phyloP scores from a whole-genome alignment of 1,284 basidiomycete genomes.

The Inonotus hispidus region DNA sequence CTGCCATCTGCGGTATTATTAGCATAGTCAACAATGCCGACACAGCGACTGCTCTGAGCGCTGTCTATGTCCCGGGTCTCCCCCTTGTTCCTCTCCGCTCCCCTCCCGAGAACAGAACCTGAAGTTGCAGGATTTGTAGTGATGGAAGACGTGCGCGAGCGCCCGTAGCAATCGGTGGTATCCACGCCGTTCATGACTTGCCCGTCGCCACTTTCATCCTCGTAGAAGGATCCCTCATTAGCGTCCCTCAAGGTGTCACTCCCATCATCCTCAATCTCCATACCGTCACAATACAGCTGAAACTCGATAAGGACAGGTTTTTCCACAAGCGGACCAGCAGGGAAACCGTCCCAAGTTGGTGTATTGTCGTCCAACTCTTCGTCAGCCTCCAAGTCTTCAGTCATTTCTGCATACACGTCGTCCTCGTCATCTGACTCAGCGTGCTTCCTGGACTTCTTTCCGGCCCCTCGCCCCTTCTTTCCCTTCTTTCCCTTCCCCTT shows the following conservation, averaged over 20 bases:
- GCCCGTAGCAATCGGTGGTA: not conserved
- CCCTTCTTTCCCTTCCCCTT: not conserved
- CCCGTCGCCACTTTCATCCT: not conserved
- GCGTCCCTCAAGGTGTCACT: not conserved
- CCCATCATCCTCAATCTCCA: conserved; percentile 2
- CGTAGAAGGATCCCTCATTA: not conserved
- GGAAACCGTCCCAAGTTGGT: conserved; percentile 9
- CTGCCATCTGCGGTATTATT: not conserved
- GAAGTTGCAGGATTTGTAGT: not conserved
- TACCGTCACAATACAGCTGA: conserved; percentile 35
- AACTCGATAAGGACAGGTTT: conserved; percentile 59
- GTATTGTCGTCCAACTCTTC: not conserved
- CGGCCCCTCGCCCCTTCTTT: conserved; percentile 27
- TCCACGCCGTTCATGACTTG: not conserved
- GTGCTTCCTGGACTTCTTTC: not conserved
- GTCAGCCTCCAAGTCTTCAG: not conserved
- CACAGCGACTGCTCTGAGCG: not conserved
- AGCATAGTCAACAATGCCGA: not conserved
- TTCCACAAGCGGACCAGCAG: conserved; percentile 47
- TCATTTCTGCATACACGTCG: not conserved
- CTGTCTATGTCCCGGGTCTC: not conserved
- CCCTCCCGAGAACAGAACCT: not conserved
- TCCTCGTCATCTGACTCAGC: not conserved
- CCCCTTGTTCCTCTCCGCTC: too few relatives aligned
- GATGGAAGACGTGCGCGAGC: not conserved